Conservation (phyloP, 768 basidiomycete genomes). For the Tremella mesenterica region DNA sequence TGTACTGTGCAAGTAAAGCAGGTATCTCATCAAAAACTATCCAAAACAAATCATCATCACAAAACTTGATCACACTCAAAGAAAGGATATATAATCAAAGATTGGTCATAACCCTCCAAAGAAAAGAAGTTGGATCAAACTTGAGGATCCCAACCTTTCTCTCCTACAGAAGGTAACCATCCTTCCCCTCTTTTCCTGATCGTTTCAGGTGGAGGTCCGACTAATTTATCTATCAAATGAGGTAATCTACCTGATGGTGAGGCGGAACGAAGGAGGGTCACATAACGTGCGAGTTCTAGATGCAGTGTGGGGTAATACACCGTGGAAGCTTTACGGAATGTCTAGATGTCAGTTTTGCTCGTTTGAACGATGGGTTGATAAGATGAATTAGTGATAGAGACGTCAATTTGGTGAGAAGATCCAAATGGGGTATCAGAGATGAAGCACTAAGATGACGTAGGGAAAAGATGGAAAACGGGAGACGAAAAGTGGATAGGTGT, state of each 20-base stretch:
- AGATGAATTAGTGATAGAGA: background rate
- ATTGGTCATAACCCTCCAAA: background rate
- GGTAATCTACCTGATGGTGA: conserved; percentile 61
- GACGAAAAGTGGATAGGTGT: no score
- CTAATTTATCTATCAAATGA: conserved; percentile 66
- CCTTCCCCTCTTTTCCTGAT: conserved; percentile 44
- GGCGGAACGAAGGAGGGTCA: conserved; percentile 57
- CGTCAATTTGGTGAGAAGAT: no score
- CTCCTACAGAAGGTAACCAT: conserved; percentile 20
- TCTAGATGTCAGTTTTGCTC: conserved; percentile 50
- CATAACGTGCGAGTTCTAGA: conserved; percentile 83
- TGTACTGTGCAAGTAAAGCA: no score
- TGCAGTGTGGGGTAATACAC: conserved; percentile 91
- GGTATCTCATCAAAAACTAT: no score
- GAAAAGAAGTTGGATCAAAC: background rate
- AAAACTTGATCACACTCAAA: no score
- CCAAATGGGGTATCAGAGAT: background rate
- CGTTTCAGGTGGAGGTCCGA: conserved; percentile 65
- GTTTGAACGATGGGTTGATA: background rate
- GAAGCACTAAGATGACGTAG: no score
- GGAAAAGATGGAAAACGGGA: background rate
- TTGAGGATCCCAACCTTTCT: conserved; percentile 14
- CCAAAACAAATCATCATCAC: no score
- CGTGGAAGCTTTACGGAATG: conserved; percentile 86
- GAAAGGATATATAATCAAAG: no score